These are phyloP conservation scores for Ricinus communis DNA, from an alignment of 345 rosid species.

Conservation along the genomic window DNA sequence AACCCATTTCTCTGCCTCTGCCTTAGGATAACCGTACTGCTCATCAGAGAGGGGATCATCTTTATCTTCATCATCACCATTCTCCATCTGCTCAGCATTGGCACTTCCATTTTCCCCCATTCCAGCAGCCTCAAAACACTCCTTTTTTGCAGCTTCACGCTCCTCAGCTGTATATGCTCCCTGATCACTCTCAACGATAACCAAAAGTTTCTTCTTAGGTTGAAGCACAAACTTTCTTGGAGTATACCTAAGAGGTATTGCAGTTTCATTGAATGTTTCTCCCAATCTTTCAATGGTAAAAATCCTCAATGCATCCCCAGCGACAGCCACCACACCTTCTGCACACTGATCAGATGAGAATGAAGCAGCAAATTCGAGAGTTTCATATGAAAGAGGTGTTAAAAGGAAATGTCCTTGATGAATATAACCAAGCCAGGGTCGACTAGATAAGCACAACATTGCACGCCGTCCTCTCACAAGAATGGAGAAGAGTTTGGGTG, in stretches of 20 bases:
- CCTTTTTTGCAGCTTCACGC: conserved; percentile 93
- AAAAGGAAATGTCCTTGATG: conserved; percentile 92
- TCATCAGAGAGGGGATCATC: conserved; percentile 88
- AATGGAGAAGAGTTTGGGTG: conserved; percentile 89
- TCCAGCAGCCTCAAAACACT: conserved; percentile 79
- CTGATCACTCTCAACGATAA: conserved; percentile 93
- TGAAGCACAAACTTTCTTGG: conserved; percentile 92
- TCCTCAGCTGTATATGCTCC: conserved; percentile 94
- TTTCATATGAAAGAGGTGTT: conserved; percentile 94
- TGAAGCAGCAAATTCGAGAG: conserved; percentile 91
- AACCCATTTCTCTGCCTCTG: conserved; percentile 91
- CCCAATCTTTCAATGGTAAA: conserved; percentile 93
- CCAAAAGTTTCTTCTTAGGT: conserved; percentile 70
- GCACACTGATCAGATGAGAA: conserved; percentile 99
- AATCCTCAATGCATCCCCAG: conserved; percentile 92
- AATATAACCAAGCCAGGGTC: conserved; percentile 98
- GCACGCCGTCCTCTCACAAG: conserved; percentile 85
- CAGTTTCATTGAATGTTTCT: conserved; percentile 91
- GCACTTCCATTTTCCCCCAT: conserved; percentile 78
- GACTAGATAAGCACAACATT: conserved; percentile 93
- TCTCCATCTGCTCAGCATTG: conserved; percentile 62
- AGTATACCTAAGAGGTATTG: conserved; percentile 89
- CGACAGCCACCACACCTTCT: conserved; percentile 95
- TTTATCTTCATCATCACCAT: conserved; percentile 84
- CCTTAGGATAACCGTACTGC: conserved; percentile 97